phyloP scores from a whole-genome alignment of 352 stramenopile genomes.

The Saprolegnia diclina region DNA sequence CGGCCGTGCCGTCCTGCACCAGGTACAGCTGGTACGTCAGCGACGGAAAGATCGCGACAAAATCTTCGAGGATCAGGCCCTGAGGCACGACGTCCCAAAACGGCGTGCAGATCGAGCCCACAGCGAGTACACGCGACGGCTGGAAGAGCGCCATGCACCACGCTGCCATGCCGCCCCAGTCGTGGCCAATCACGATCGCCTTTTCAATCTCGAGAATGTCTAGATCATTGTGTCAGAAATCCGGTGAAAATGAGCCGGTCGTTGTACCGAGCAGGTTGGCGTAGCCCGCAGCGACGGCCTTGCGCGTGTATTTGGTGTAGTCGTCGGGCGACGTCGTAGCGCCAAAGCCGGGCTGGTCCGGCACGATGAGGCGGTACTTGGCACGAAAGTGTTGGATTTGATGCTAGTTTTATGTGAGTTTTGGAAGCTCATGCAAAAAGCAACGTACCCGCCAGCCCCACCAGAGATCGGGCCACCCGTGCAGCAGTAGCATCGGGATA shows the following conservation, averaged over 20 bases:
- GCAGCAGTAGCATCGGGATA: conserved; percentile 47
- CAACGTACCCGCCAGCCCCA: conserved; percentile 47
- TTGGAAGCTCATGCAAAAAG: not conserved
- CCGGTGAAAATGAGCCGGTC: not conserved
- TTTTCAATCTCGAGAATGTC: conserved; percentile 54
- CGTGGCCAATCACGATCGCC: conserved; percentile 60
- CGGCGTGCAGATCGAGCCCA: conserved; percentile 54
- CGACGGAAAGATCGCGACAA: not conserved
- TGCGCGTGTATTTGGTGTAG: not conserved
- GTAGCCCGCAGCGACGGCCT: not conserved
- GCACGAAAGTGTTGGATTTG: conserved; percentile 44
- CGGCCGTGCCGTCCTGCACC: not conserved
- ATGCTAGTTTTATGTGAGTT: conserved; percentile 30
- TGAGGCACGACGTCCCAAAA: not conserved
- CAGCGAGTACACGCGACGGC: conserved; percentile 43
- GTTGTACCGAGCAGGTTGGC: conserved; percentile 7
- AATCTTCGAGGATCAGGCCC: not conserved
- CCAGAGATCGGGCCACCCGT: conserved; percentile 59
- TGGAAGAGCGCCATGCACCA: conserved; percentile 68
- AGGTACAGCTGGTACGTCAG: conserved; percentile 2
- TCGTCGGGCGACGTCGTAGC: not conserved
- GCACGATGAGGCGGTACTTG: conserved; percentile 54
- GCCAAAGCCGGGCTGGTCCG: conserved; percentile 49
- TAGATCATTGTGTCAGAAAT: conserved; percentile 17
- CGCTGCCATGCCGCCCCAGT: conserved; percentile 56